A percentile compares a stretch with the other conserved stretches of the same genome.
These are phyloP conservation scores for Globisporangium spinosum DNA, from an alignment of 352 stramenopile genomes.

Conservation along the genomic window DNA sequence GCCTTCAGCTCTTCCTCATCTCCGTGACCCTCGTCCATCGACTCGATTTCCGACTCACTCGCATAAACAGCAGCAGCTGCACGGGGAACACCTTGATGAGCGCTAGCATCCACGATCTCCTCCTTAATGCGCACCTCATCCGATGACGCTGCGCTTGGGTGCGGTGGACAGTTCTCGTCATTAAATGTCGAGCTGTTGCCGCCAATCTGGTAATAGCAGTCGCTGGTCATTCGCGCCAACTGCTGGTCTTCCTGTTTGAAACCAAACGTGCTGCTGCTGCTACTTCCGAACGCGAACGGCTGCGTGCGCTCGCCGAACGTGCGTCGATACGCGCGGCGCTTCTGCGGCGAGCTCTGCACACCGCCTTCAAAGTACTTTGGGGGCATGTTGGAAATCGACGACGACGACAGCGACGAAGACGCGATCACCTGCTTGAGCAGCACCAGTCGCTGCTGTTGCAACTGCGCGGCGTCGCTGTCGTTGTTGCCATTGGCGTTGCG, in stretches of 20 bases:
- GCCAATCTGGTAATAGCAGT: slow-evolving; percentile 1
- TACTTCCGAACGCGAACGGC: slow-evolving; percentile 42
- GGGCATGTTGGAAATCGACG: slow-evolving; percentile 27
- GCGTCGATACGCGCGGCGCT: slow-evolving; percentile 44
- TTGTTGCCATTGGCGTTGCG: neutral
- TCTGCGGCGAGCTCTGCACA: slow-evolving; percentile 34
- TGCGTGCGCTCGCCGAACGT: slow-evolving; percentile 57
- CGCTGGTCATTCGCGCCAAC: neutral
- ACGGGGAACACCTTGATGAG: neutral
- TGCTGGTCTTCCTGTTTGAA: slow-evolving; percentile 10
- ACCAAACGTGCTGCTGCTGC: slow-evolving; percentile 3
- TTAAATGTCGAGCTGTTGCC: neutral
- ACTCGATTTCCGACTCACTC: slow-evolving; percentile 10
- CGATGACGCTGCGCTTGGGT: neutral
- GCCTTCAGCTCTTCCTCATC: slow-evolving; percentile 9
- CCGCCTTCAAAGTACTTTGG: slow-evolving; percentile 38
- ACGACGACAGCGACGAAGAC: slow-evolving; percentile 11
- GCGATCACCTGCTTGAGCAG: slow-evolving; percentile 18
- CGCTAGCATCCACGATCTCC: slow-evolving; percentile 4
- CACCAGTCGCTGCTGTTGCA: slow-evolving; percentile 14
- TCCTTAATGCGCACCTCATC: slow-evolving; percentile 16
- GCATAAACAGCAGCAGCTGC: neutral
- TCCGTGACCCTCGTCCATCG: slow-evolving; percentile 1
- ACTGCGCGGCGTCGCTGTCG: neutral
- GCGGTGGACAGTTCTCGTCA: neutral